Evolutionary conservation across 805 yeast genomes (phyloP), one percentile per base, ranked within the genome.

Genomic region (Zygosaccharomyces rouxii): DNA sequence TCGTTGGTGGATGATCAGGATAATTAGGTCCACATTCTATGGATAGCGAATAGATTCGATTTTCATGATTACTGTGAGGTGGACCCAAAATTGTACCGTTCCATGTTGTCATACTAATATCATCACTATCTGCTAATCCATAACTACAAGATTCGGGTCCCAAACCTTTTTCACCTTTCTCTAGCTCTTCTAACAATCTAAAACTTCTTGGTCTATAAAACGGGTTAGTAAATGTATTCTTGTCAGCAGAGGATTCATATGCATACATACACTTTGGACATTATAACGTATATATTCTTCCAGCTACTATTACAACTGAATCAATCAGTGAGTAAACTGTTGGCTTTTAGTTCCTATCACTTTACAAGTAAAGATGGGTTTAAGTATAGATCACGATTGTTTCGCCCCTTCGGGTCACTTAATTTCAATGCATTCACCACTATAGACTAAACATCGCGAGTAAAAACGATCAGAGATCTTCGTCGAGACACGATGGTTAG

Each of bases 61-160:
- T 94, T 67, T 90, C 97, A 66, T 92, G 97, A 23, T 79, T 73
- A 43, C 81, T 80, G 62, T 86, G 95, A 30, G 99, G 99, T 3
- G 99, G 99, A 0, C 99, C 99, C 55, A 94, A 73, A 45, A 94
- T 92, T 29, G 99, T 94, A 10, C 97, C 99, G 70, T 90, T 94
- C 99, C 99, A 94, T 60, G 84, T 71, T 9, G 96, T 86, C 95
- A 94, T 88, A 44, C 89, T 74, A 56, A 90, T 87, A 66, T 94
- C 99, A 60, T 87, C 96, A 53, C 85, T 82, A 60, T 88, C 92
- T 21, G 88, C 82, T 41, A 94, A 76, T 0, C 99, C 99, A 62
- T 94, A 89, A 19, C 98, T 92, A 66, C 96, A 90, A 13, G 96
- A 86, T 68, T 94, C 98, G 22, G 97, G 94, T 18, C 98, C 97